Evolutionary conservation across 352 stramenopile genomes (phyloP).

Genomic region (Pythium insidiosum): DNA sequence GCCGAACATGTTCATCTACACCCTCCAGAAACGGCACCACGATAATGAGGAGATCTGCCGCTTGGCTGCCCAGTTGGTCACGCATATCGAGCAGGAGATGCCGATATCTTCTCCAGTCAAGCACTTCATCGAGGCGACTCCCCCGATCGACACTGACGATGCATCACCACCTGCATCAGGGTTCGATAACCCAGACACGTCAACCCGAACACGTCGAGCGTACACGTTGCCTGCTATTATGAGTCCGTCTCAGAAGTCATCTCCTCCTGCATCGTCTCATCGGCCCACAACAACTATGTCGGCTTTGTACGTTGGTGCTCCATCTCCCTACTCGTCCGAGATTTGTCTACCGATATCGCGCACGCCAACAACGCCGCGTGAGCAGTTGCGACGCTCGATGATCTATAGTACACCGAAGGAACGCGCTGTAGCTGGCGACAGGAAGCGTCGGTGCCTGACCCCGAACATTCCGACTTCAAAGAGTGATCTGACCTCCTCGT

Average conservation of each 20-base stretch:
- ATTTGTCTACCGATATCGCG: constrained; percentile 34
- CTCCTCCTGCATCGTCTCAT: constrained; percentile 20
- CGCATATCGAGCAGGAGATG: constrained; percentile 39
- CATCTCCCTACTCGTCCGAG: constrained; percentile 39
- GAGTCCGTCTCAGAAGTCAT: constrained; percentile 11
- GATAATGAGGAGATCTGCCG: constrained; percentile 36
- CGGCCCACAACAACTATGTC: constrained; percentile 57
- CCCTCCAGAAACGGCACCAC: constrained; percentile 58
- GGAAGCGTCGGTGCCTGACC: constrained; percentile 35
- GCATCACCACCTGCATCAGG: neutral
- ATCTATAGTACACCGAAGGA: constrained; percentile 68
- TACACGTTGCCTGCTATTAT: constrained; percentile 28
- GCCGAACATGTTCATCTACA: constrained; percentile 77
- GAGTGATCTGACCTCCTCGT: constrained; percentile 5
- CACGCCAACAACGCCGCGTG: constrained; percentile 28
- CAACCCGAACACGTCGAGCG: constrained; percentile 1
- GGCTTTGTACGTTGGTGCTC: constrained; percentile 32
- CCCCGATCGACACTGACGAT: neutral
- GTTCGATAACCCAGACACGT: neutral
- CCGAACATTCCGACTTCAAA: constrained; percentile 29
- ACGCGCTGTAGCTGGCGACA: constrained; percentile 33
- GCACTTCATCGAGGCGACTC: neutral
- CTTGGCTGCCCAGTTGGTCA: constrained; percentile 29
- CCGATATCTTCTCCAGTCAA: constrained; percentile 41
- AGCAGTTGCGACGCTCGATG: constrained; percentile 33